Evolutionary conservation across 1,284 basidiomycete species (phyloP).

Genomic region (Veloboletus limbatus): DNA sequence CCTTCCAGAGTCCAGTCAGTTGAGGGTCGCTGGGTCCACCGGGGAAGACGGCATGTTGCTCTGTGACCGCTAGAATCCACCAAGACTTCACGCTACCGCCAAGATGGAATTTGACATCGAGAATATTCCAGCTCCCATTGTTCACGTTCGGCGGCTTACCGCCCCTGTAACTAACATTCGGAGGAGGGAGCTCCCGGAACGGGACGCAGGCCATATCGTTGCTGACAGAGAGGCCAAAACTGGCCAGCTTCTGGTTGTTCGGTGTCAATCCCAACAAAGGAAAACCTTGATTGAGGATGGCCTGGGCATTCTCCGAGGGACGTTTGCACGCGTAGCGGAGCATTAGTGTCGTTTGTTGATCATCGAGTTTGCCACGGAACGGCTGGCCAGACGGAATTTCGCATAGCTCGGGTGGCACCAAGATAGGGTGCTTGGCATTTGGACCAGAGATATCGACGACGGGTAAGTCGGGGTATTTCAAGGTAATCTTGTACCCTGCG

Average conservation of each 20-base stretch:
- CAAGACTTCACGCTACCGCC: constrained; percentile 49
- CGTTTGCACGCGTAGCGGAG: constrained; percentile 59
- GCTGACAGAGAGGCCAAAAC: constrained; percentile 56
- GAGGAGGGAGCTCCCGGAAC: constrained; percentile 58
- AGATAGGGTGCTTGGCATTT: constrained; percentile 39
- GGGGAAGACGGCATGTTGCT: constrained; percentile 39
- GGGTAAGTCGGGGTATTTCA: constrained; percentile 55
- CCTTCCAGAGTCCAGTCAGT: constrained; percentile 42
- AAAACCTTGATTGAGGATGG: constrained; percentile 58
- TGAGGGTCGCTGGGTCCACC: constrained; percentile 40
- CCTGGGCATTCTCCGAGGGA: constrained; percentile 53
- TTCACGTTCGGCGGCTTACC: constrained; percentile 42
- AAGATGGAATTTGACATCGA: constrained; percentile 60
- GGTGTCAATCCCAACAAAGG: constrained; percentile 49
- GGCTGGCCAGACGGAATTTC: constrained; percentile 55
- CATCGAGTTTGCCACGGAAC: constrained; percentile 51
- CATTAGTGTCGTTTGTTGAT: constrained; percentile 60
- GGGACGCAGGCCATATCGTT: constrained; percentile 59
- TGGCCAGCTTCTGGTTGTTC: constrained; percentile 34
- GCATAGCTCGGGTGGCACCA: constrained; percentile 69
- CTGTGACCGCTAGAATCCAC: constrained; percentile 60
- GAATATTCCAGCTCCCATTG: constrained; percentile 71
- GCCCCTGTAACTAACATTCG: constrained; percentile 50
- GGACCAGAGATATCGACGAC: constrained; percentile 54
- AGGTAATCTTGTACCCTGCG: constrained; percentile 55